phyloP scores from a whole-genome alignment of 495 filamentous ascomycete genomes.

The Neurospora tetrasperma region DNA sequence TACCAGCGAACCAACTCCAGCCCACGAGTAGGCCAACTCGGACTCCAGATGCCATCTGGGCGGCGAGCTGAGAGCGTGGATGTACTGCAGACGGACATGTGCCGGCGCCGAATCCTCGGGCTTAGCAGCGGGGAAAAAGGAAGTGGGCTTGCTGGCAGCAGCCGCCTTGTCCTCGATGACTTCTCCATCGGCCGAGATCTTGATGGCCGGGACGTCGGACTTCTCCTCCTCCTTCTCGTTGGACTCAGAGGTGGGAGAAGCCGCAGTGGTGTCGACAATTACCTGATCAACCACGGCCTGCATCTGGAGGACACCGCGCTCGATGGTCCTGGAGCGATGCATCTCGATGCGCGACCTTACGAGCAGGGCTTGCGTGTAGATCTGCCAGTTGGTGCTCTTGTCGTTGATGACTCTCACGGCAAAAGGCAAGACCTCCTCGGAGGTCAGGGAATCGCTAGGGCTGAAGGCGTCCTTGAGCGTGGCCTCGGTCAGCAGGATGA shows the following conservation, averaged over 20 bases:
- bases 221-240: constrained; percentile 10
- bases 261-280: constrained; percentile 68
- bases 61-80: constrained; percentile 72
- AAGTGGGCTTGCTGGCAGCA: constrained; percentile 37
- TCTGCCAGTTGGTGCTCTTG: constrained; percentile 92
- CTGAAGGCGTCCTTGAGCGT: constrained; percentile 80
- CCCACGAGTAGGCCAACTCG: constrained; percentile 86
- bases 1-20: constrained; percentile 70
- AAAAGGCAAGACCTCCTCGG: constrained; percentile 87
- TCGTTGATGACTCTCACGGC: constrained; percentile 80
- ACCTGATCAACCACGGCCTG: constrained; percentile 96
- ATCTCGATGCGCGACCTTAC: constrained; percentile 84
- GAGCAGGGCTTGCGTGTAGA: constrained; percentile 87
- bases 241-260: constrained; percentile 18
- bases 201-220: constrained; percentile 27
- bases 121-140: constrained; percentile 76
- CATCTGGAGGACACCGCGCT: constrained; percentile 83
- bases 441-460: constrained; percentile 72
- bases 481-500: constrained; percentile 73
- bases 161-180: constrained; percentile 1
- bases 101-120: constrained; percentile 67
- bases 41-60: constrained; percentile 90
- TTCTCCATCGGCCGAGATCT: constrained; percentile 22
- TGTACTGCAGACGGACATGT: constrained; percentile 64
- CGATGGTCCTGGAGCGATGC: constrained; percentile 71